phyloP scores from a whole-genome alignment of 2,329 filamentous ascomycete genomes.

The Fusarium armeniacum region DNA sequence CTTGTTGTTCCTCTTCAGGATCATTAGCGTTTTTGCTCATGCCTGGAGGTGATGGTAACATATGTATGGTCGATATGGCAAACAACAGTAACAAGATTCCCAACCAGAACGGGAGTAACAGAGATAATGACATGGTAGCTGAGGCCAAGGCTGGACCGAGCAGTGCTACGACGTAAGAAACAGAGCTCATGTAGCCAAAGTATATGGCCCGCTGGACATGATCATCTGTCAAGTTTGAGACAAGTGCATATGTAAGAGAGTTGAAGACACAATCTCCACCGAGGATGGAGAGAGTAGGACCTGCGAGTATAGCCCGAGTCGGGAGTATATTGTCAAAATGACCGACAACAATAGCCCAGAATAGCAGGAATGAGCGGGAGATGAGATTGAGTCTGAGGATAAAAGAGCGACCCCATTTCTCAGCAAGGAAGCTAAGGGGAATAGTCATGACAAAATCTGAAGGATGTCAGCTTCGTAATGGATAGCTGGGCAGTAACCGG shows the following conservation, averaged over 20 bases:
- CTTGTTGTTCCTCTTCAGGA: constrained; percentile 52
- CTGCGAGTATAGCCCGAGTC: constrained; percentile 55
- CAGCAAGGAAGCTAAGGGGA: constrained; percentile 62
- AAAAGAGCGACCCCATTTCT: constrained; percentile 57
- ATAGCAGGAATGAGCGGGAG: constrained; percentile 50
- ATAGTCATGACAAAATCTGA: constrained; percentile 65
- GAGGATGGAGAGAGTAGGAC: constrained; percentile 60
- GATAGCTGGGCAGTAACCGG: rapidly evolving
- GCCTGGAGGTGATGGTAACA: constrained; percentile 19
- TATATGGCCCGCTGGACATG: constrained; percentile 62
- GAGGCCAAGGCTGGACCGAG: constrained; percentile 63
- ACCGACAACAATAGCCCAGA: constrained; percentile 46
- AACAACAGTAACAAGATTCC: constrained; percentile 37
- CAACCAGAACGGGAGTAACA: constrained; percentile 60
- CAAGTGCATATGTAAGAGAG: constrained; percentile 63
- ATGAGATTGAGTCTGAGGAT: constrained; percentile 62
- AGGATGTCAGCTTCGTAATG: background rate
- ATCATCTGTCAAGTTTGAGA: constrained; percentile 61
- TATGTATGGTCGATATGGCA: constrained; percentile 35
- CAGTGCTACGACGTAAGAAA: constrained; percentile 62
- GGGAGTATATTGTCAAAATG: constrained; percentile 40
- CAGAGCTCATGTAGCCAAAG: constrained; percentile 65
- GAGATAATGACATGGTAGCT: constrained; percentile 59
- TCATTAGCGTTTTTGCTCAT: background rate
- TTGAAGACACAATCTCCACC: constrained; percentile 67